Base-by-base conservation (phyloP, 306 rosid genomes). In the Trifolium subterraneum region DNA sequence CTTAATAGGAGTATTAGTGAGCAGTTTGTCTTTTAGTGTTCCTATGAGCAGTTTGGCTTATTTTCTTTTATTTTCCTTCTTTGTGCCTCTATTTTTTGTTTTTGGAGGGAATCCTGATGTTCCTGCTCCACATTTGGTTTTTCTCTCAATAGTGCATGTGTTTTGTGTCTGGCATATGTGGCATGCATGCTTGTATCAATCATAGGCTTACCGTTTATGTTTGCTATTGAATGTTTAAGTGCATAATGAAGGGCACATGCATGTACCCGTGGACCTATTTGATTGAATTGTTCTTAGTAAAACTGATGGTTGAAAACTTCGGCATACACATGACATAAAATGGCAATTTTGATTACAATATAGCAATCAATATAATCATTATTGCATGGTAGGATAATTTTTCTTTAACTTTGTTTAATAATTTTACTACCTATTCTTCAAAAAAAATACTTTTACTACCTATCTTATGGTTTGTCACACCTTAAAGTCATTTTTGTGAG, bases 401-500 rank as follows among this genome's bases (percentile, higher is more conserved):
- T 69, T 33, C 6, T 75, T 59, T 27, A 72, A 36, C 27, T 10
- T 33, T 73, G 16, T 70, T 73, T 76, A 59, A 6, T 76, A 19
- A 64, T 36, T 19, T 77, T 38, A 29, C 39, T 75, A 4, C 60
- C 44, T 44, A 29, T 61, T 31, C n/a, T n/a, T n/a, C n/a, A n/a
- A n/a, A n/a, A n/a, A n/a, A n/a, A 59, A 6, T 76, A 19, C 56
- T 36, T 19, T 77, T 38, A 29, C 39, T 75, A 4, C 60, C 44
- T 44, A 29, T 61, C 31, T 35, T 38, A 12, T 71, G 15, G 68
- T 67, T 12, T 69, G 27, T 20, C 54, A 36, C 41, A 67, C 47
- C 76, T 68, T 18, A 13, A 52, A 55, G 61, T 29, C 70, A 33
- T 50, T 73, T 58, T 78, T 50, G 72, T 70, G 35, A 71, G 72